Base-by-base conservation (phyloP, 2,329 filamentous ascomycete genomes). In the Aspergillus ibericus region DNA sequence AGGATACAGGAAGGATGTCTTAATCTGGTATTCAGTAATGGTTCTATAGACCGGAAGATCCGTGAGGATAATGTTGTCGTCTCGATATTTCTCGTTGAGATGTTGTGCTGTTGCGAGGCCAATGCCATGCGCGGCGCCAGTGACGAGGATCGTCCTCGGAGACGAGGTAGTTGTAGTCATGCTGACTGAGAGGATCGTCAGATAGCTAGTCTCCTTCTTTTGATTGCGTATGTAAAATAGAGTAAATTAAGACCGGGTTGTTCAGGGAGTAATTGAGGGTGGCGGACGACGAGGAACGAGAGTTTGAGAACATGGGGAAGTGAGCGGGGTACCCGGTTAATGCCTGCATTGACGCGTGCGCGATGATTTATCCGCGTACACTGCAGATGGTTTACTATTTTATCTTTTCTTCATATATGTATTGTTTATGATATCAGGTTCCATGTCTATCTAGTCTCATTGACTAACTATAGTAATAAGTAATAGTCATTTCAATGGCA, bases 81-180 rank as follows among this genome's bases (percentile, higher is more conserved):
- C 72, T 63, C 2, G 61, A 18, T 42, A 13, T 4, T 13, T 10
- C 8, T 10, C 49, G 59, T 77, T 67, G 66, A 75, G 77, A 12
- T 72, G 58, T 13, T 66, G 65, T 22, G 75, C 72, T n/a, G 72
- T 77, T 62, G 74, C 74, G 1, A 72, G 72, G 15, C 77, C 77
- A 48, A 80, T 80, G 29, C 76, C 77, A 4, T 71, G 68, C 3
- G 77, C 77, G 20, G 71, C 73, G 8, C 77, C 77, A 2, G 77
- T 79, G 40, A 80, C 68, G 34, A 79, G 67, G 16, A 73, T 71
- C 5, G 75, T 78, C 63, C 75, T 77, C 20, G 64, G 59, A 8
- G 60, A 12, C 20, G 55, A 60, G 12, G 22, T n/a, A 18, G 22
- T 47, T 13, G 0, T 47, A 2, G 7, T 7, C 8, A 15, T 27